A percentile compares a stretch with the other conserved stretches of the same genome.
These are phyloP conservation scores for Entomophthora muscae DNA, from an alignment of 371 early-diverging fungal species.

Conservation along the genomic window DNA sequence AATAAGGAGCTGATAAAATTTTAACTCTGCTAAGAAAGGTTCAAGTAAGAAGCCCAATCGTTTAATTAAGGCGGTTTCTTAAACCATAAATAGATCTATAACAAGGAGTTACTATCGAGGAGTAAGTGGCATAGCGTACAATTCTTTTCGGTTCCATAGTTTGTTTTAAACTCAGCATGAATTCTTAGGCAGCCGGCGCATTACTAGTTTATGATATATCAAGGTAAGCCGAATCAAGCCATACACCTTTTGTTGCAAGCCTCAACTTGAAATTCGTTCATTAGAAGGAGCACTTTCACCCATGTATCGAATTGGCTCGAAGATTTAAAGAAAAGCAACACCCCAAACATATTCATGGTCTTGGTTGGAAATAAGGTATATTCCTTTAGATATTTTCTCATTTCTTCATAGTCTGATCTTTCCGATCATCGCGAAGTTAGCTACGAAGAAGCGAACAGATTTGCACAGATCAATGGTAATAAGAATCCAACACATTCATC, in stretches of 20 bases:
- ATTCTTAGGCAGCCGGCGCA: constrained; percentile 25
- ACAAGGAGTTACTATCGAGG: constrained; percentile 55
- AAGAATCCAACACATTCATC: background rate
- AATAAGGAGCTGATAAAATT: background rate
- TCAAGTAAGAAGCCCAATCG: constrained; percentile 23
- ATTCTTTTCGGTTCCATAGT: background rate
- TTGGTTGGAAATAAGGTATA: constrained; percentile 49
- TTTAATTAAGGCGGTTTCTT: background rate
- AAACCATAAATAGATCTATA: constrained; percentile 27
- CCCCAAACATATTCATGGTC: constrained; percentile 40
- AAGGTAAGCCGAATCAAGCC: constrained; percentile 42
- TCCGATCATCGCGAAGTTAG: constrained; percentile 35
- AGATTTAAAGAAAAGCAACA: constrained; percentile 42
- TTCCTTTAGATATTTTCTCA: background rate
- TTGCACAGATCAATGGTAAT: constrained; percentile 44
- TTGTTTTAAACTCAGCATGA: background rate
- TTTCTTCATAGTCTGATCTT: background rate
- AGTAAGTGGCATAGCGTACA: constrained; percentile 16
- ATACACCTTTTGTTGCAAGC: no score
- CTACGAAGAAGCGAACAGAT: constrained; percentile 42
- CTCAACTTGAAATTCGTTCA: no score
- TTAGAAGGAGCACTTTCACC: constrained; percentile 34
- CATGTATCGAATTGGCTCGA: constrained; percentile 38
- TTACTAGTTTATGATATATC: constrained; percentile 44
- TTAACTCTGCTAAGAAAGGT: constrained; percentile 29